These are phyloP conservation scores for Calocybe cyanea DNA, from an alignment of 768 basidiomycete genomes.

Conservation along the genomic window DNA sequence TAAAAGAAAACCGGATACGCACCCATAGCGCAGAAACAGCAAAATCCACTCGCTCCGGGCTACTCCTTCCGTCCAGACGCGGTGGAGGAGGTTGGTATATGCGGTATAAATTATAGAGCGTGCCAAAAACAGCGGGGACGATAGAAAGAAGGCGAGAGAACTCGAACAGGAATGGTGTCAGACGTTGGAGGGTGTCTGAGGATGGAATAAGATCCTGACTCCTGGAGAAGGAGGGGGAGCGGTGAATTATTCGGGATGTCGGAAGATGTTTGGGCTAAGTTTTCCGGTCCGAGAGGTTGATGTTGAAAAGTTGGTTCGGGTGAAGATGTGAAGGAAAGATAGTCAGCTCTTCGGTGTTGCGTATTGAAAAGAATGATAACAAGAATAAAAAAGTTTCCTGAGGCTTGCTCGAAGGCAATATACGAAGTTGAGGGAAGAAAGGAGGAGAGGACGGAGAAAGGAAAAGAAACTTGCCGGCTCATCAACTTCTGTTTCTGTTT, in stretches of 20 bases:
- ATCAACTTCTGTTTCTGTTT: constrained; percentile 77
- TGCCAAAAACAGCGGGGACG: constrained; percentile 68
- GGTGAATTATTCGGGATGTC: constrained; percentile 54
- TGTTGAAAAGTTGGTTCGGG: not conserved
- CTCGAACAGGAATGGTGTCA: constrained; percentile 65
- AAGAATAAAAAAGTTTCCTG: too few species aligned
- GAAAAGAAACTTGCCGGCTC: constrained; percentile 54
- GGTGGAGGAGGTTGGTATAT: constrained; percentile 39
- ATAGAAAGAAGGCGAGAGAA: constrained; percentile 66
- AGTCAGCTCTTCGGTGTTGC: too few species aligned
- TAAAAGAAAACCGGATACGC: too few species aligned
- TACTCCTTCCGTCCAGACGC: constrained; percentile 20
- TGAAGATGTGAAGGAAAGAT: too few species aligned
- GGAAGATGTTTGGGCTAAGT: constrained; percentile 61
- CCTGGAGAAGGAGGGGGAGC: constrained; percentile 33
- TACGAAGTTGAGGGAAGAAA: not conserved
- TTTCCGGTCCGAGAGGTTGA: not conserved
- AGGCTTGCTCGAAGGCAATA: not conserved
- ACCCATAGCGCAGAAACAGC: constrained; percentile 73
- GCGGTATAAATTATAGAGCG: constrained; percentile 49
- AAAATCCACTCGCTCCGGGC: constrained; percentile 60
- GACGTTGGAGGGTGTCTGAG: constrained; percentile 39
- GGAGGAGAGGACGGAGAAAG: constrained; percentile 1
- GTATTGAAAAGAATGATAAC: too few species aligned
- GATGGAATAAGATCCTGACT: constrained; percentile 48